Evolutionary conservation across 345 rosid species (phyloP).

Genomic region (Eucalyptus grandis): DNA sequence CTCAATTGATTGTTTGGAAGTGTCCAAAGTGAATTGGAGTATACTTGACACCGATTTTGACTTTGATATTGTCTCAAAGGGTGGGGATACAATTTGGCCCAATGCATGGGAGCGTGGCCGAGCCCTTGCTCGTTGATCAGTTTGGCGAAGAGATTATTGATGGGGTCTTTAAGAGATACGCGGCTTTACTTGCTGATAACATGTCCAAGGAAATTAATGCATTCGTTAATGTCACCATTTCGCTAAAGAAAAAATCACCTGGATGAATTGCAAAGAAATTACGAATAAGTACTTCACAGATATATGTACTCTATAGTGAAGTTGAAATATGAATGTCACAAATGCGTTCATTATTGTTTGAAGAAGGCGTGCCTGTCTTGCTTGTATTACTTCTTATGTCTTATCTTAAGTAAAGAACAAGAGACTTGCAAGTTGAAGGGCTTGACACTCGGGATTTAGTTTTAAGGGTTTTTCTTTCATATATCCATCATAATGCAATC

Average conservation of each 20-base stretch:
- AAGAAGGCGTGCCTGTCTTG: neutral
- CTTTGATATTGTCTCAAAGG: neutral
- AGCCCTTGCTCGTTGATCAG: slow-evolving; percentile 37
- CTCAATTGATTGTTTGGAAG: too few species aligned
- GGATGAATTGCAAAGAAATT: neutral
- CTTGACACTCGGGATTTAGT: neutral
- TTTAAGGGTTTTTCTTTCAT: neutral
- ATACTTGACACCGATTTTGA: too few species aligned
- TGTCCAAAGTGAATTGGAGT: too few species aligned
- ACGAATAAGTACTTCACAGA: neutral
- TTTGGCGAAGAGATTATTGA: slow-evolving; percentile 19
- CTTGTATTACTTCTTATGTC: neutral
- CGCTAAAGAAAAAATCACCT: neutral
- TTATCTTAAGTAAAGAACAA: neutral
- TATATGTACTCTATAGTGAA: neutral
- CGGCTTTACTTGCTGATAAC: neutral
- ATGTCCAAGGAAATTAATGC: neutral
- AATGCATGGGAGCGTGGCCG: slow-evolving; percentile 43
- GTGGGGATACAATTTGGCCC: slow-evolving; percentile 25
- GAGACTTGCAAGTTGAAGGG: neutral
- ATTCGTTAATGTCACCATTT: neutral
- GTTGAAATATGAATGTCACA: neutral
- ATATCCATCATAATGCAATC: neutral
- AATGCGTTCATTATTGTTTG: neutral
- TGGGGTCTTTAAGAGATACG: slow-evolving; percentile 3